Conservation (phyloP, 768 basidiomycete species). For the Glaciozyma antarctica region DNA sequence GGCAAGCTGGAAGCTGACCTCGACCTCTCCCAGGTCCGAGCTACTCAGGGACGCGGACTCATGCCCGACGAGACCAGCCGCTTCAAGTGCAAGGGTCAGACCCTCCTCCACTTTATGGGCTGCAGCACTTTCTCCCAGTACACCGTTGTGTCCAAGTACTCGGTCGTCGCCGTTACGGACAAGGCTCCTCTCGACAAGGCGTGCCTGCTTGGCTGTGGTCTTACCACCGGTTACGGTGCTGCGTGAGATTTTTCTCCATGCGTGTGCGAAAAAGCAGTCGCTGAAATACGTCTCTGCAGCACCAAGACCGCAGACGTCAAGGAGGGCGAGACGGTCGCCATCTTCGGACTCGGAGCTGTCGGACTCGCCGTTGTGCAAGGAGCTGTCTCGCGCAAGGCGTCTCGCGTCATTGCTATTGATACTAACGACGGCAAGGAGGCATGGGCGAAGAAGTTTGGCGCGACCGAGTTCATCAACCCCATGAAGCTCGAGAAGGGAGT, state of each 20-base stretch:
- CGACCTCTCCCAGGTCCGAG: slow-evolving; percentile 42
- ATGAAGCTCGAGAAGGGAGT: slow-evolving; percentile 61
- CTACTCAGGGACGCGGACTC: slow-evolving; percentile 73
- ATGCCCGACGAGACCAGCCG: slow-evolving; percentile 86
- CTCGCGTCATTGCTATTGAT: slow-evolving; percentile 85
- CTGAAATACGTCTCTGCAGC: not conserved
- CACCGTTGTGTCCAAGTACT: slow-evolving; percentile 90
- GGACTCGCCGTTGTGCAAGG: slow-evolving; percentile 88
- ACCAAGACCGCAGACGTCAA: slow-evolving; percentile 37
- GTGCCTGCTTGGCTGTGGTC: slow-evolving; percentile 69
- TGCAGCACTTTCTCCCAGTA: slow-evolving; percentile 99
- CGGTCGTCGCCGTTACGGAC: slow-evolving; percentile 77
- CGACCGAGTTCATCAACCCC: slow-evolving; percentile 89
- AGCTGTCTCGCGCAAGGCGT: slow-evolving; percentile 63
- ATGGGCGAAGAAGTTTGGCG: slow-evolving; percentile 88
- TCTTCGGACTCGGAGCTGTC: slow-evolving; percentile 90
- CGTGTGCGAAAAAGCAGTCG: not conserved
- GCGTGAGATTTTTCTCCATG: slow-evolving; percentile 35
- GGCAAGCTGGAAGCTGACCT: too few relatives aligned
- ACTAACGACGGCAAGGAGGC: slow-evolving; percentile 73
- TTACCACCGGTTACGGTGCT: slow-evolving; percentile 24
- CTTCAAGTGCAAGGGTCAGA: slow-evolving; percentile 79
- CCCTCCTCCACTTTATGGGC: slow-evolving; percentile 94
- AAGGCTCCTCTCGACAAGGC: slow-evolving; percentile 86
- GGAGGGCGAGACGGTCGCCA: slow-evolving; percentile 77